phyloP scores from a whole-genome alignment of 768 basidiomycete species.

The Sarcodon sp. region DNA sequence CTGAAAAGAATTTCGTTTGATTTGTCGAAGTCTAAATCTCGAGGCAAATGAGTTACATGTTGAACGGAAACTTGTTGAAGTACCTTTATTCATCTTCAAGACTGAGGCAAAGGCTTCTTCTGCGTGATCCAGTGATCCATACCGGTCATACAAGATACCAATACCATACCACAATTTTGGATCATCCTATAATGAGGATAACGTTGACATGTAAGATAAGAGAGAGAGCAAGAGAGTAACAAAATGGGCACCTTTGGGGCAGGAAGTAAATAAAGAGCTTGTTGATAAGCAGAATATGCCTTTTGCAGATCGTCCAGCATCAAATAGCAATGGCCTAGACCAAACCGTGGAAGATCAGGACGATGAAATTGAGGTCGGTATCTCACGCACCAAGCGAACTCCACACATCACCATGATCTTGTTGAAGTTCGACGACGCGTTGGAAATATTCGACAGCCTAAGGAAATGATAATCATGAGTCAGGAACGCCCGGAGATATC shows the following conservation, averaged over 20 bases:
- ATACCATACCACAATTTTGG: constrained; percentile 99
- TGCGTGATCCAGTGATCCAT: constrained; percentile 95
- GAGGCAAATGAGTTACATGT: constrained; percentile 12
- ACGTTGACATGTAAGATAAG: constrained; percentile 5
- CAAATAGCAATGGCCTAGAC: constrained; percentile 84
- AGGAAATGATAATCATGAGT: constrained; percentile 9
- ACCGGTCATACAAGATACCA: constrained; percentile 96
- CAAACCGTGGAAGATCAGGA: too few relatives aligned
- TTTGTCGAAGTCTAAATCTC: constrained; percentile 80
- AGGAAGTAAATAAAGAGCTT: constrained; percentile 89
- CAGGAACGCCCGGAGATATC: constrained; percentile 2
- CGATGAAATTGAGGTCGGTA: constrained; percentile 8
- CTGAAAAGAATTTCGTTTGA: constrained; percentile 98
- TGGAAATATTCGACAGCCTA: constrained; percentile 97
- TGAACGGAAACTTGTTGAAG: constrained; percentile 13
- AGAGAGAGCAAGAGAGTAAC: constrained; percentile 2
- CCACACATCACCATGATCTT: constrained; percentile 99
- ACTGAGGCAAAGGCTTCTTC: constrained; percentile 98
- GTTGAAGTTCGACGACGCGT: constrained; percentile 77
- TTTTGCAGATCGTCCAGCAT: constrained; percentile 99
- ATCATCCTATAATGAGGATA: constrained; percentile 70
- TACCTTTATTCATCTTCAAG: constrained; percentile 93
- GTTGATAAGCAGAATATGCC: constrained; percentile 97
- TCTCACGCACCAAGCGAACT: constrained; percentile 68
- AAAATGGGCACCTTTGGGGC: constrained; percentile 71